Evolutionary conservation across 768 basidiomycete genomes (phyloP), one percentile per base, ranked within the genome.

Genomic region (Suillus decipiens): DNA sequence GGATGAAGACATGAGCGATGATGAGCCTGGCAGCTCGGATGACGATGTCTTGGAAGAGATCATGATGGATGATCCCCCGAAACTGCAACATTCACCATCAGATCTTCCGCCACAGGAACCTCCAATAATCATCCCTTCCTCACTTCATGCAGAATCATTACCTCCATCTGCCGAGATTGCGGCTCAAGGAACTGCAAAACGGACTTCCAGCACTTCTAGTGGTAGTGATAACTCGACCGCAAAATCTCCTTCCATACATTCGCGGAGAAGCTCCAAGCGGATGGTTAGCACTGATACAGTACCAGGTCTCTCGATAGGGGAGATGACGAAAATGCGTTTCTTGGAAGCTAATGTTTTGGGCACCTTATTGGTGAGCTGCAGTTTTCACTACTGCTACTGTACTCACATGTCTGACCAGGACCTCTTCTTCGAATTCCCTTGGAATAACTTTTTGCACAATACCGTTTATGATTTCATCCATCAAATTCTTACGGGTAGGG

Each of bases 371-470:
- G 95, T 95, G 65, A 70, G 90, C 14, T 14, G 64, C 43, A 51
- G 22, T 63, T 56, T 43, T 59, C 22, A 41, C 12, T 37, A 59
- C 43, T 45, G 59, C 48, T 61, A 24, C 33, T 62, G 34, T 19
- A 8, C 33, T 56, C 31, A 51, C 62, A 64, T 59, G 51, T 28
- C 5, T 33, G 15, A 33, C 3, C 69, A 96, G 95, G 92, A 96
- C 69, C 81, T 98, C 42, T 98, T 98, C 81, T 98, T 98, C 73
- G 89, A 91, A 64, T 97, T 90, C 70, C 95, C 96, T 0, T 94
- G 93, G 90, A 98, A 99, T 77, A 98, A 99, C 73, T 99, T 99
- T 74, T 78, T 99, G 36, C 97, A 99, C 73, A 95, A 93, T 70
- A 90, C 95, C 36, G 94, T 97, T 19, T 99, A 99, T 72, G 97